A percentile compares a stretch with the other conserved stretches of the same genome.
Conservation (phyloP, 2,329 filamentous ascomycete species). For the Pestalotiopsis sp. region DNA sequence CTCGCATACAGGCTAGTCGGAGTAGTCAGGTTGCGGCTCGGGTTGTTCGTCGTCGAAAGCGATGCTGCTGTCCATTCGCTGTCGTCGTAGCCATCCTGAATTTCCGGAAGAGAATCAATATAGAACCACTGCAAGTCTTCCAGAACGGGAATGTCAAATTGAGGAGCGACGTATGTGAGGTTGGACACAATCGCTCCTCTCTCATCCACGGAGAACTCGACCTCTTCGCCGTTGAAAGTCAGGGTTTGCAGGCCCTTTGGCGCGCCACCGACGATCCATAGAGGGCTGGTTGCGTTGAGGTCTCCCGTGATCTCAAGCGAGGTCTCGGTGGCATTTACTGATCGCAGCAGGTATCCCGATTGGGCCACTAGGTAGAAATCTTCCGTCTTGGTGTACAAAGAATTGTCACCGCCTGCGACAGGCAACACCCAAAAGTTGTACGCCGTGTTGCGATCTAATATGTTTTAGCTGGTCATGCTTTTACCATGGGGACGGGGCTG, state of each 20-base stretch:
- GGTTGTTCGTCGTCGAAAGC: constrained; percentile 57
- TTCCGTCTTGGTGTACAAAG: neutral
- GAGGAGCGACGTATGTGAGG: neutral
- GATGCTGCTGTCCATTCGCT: neutral
- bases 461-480: neutral
- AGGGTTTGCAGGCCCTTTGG: neutral
- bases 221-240: neutral
- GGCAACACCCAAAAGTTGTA: constrained; percentile 9
- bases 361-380: constrained; percentile 1
- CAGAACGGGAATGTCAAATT: neutral
- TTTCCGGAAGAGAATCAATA: constrained; percentile 5
- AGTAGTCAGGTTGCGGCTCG: constrained; percentile 54
- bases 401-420: neutral
- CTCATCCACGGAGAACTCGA: neutral
- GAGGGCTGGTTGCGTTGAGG: constrained; percentile 1
- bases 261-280: neutral
- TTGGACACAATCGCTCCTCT: neutral
- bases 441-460: constrained; percentile 2
- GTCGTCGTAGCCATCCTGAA: neutral
- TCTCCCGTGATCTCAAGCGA: neutral
- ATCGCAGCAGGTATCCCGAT: constrained; percentile 2
- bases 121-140: constrained; percentile 1
- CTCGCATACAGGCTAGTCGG: constrained; percentile 67
- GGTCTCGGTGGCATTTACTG: neutral
- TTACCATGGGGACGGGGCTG: neutral